Evolutionary conservation across 331 rosid species (phyloP).

Genomic region (Malus hybrid): DNA sequence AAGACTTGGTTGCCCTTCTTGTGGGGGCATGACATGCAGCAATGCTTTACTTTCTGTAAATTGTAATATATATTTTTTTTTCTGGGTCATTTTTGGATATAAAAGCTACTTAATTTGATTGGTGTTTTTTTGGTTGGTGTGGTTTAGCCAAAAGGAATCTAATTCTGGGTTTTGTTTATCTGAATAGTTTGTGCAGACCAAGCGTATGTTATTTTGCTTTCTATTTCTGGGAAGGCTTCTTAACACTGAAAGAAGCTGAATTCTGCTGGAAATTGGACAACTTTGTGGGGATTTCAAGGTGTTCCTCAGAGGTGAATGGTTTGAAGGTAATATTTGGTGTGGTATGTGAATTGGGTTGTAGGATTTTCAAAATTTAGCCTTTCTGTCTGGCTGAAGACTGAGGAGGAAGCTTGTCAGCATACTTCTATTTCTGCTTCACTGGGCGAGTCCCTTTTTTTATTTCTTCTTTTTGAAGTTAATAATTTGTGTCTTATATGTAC

Average conservation of each 20-base stretch:
- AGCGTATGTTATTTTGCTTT: background rate
- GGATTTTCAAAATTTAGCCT: background rate
- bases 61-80: too few species aligned
- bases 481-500: background rate
- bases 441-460: slow-evolving; percentile 8
- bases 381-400: background rate
- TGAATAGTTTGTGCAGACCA: background rate
- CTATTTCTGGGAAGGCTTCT: background rate
- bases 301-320: background rate
- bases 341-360: slow-evolving; percentile 4
- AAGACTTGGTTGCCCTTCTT: slow-evolving; percentile 1
- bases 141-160: background rate
- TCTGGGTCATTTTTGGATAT: background rate
- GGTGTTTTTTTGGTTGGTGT: background rate
- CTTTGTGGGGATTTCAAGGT: background rate
- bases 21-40: background rate
- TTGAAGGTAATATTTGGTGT: background rate
- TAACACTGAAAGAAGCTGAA: background rate
- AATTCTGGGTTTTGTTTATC: background rate
- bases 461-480: background rate
- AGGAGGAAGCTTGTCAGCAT: background rate
- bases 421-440: background rate
- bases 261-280: slow-evolving; percentile 8
- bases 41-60: background rate
- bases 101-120: background rate